These are phyloP conservation scores for Kwoniella mangroviensis DNA, from an alignment of 768 basidiomycete genomes.

Conservation along the genomic window DNA sequence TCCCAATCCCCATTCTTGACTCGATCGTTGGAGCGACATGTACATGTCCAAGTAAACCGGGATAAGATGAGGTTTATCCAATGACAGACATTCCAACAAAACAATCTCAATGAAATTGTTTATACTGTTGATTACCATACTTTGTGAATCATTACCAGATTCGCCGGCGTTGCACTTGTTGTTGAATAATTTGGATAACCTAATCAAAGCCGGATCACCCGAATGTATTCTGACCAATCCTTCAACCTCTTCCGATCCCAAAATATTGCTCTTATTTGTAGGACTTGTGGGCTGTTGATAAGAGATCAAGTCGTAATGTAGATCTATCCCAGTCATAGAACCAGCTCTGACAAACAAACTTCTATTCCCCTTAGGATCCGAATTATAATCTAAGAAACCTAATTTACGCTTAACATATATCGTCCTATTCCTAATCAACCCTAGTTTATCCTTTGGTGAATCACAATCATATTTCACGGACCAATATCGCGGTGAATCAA, in stretches of 20 bases:
- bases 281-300: conserved; percentile 65
- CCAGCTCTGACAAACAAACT: conserved; percentile 88
- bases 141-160: not conserved
- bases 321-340: conserved; percentile 74
- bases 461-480: conserved; percentile 74
- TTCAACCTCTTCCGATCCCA: conserved; percentile 66
- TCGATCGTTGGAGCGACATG: conserved; percentile 62
- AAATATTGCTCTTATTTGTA: not conserved
- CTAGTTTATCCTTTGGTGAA: conserved; percentile 69
- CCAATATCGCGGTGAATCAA: conserved; percentile 96
- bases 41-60: conserved; percentile 76
- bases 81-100: conserved; percentile 79
- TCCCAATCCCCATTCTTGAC: not conserved
- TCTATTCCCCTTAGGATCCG: conserved; percentile 90
- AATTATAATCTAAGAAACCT: conserved; percentile 88
- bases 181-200: conserved; percentile 72
- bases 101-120: conserved; percentile 44
- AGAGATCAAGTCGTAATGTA: conserved; percentile 84
- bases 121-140: not conserved
- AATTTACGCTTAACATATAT: conserved; percentile 90
- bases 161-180: too few species aligned
- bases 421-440: conserved; percentile 75
- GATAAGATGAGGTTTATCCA: conserved; percentile 81
- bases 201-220: conserved; percentile 75
- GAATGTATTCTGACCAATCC: conserved; percentile 88